Base-by-base conservation (phyloP, 305 asterid genomes). In the Fraxinus xanthoxyloides region DNA sequence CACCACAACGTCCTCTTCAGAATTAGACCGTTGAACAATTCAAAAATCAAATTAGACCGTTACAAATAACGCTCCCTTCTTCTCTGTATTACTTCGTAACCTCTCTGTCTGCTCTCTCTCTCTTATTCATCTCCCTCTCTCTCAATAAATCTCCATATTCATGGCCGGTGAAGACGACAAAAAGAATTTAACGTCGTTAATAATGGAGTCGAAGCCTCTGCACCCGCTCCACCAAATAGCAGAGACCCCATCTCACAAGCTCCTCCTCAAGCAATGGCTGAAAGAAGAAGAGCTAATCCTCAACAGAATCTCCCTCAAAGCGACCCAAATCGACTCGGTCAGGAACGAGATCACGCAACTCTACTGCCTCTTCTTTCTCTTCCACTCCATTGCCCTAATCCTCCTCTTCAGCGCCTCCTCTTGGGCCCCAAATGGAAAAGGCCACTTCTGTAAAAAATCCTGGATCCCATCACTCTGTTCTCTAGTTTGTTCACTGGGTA, bases 201-300 rank as follows among this genome's bases (percentile, higher is more conserved):
- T 88, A 79, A 91, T 90, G 94, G 93, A 88, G 48, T 24, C 92
- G 67, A 92, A 93, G 82, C 76, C 89, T 35, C 48, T 83, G 21
- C 97, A 93, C 80, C 97, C 97, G 12, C 93, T 93, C 85, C 93
- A 90, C 87, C 97, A 94, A 85, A 94, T 93, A 7, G 97, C 93
- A 0, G 86, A 81, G 54, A 86, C 88, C 70, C 95, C 95, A n/a
- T 92, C 91, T 51, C 97, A 94, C 92, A 90, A 88, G 82, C 95
- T 93, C 82, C 97, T 93, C 79, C 91, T 94, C 13, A 94, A 94
- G 86, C 97, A 94, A 78, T 92, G 97, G 97, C 91, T 94, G 3
- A 93, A 93, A 76, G 97, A 94, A 83, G 92, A 93, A 76, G 95
- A 91, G 77, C 87, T 94, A 46, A 94, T 93, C 87, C 91, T 94